Evolutionary conservation across 73 alveolate genomes (phyloP).

Genomic region (Paramecium primaurelia): DNA sequence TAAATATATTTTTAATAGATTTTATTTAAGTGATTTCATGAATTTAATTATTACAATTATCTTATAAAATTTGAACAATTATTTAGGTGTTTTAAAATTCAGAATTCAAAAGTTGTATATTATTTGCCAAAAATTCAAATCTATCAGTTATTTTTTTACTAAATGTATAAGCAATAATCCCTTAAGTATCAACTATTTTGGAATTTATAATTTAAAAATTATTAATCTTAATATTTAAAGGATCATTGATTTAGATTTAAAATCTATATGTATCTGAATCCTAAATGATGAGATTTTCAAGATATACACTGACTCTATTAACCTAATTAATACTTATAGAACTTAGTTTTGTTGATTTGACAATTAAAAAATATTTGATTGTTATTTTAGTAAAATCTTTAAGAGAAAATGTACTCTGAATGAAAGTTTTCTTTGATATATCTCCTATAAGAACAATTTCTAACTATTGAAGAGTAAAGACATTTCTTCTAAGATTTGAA

Average conservation of each 20-base stretch:
- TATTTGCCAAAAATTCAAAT: neutral
- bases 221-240: neutral
- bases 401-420: neutral
- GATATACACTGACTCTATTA: neutral
- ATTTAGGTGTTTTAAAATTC: neutral
- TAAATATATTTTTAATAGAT: neutral
- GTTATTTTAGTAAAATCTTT: neutral
- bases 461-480: neutral
- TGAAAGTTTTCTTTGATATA: neutral
- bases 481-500: neutral
- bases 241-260: neutral
- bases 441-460: neutral
- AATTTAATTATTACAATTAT: neutral
- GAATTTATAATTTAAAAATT: neutral
- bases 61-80: neutral
- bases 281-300: neutral
- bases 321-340: neutral
- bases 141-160: neutral
- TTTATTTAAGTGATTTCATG: neutral
- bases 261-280: neutral
- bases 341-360: neutral
- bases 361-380: neutral
- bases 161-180: neutral
- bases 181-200: neutral
- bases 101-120: neutral